Percentiles rank a stretch among this genome's conserved stretches.
Evolutionary conservation across 306 rosid species (phyloP).

Genomic region (Chamaecrista fasciculata): DNA sequence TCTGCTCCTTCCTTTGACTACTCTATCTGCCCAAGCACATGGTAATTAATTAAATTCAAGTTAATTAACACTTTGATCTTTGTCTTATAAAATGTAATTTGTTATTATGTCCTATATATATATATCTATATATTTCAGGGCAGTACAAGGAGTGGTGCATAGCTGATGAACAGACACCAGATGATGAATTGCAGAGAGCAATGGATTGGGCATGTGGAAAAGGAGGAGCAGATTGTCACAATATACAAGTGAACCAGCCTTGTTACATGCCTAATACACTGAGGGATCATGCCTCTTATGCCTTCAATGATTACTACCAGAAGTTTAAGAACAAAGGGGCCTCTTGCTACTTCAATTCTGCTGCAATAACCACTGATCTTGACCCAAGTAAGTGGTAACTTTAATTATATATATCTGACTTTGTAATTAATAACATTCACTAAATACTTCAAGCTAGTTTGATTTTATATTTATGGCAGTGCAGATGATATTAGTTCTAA

Average conservation of each 20-base stretch:
- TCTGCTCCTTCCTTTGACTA: slow-evolving; percentile 21
- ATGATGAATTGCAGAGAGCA: slow-evolving; percentile 60
- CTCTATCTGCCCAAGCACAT: slow-evolving; percentile 24
- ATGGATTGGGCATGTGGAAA: slow-evolving; percentile 73
- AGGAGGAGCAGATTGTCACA: slow-evolving; percentile 67
- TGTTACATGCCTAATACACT: slow-evolving; percentile 63
- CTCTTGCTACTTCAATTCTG: slow-evolving; percentile 70
- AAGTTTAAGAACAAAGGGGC: slow-evolving; percentile 63
- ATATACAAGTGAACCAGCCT: slow-evolving; percentile 46
- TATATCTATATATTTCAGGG: too few species aligned
- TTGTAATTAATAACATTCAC: too few species aligned
- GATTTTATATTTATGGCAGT: neutral
- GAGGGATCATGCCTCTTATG: slow-evolving; percentile 66
- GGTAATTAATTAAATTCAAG: too few species aligned
- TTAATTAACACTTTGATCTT: too few species aligned
- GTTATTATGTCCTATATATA: neutral
- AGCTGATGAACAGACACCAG: slow-evolving; percentile 78
- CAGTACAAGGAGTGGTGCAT: slow-evolving; percentile 71
- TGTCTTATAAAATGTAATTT: too few species aligned
- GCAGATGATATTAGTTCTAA: neutral
- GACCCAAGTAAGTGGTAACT: slow-evolving; percentile 95
- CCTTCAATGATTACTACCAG: slow-evolving; percentile 71
- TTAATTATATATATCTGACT: too few species aligned
- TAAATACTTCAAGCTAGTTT: too few species aligned
- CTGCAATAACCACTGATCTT: slow-evolving; percentile 66